Evolutionary conservation across 108 stramenopile species (phyloP).

Genomic region (Craspedostauros australis): DNA sequence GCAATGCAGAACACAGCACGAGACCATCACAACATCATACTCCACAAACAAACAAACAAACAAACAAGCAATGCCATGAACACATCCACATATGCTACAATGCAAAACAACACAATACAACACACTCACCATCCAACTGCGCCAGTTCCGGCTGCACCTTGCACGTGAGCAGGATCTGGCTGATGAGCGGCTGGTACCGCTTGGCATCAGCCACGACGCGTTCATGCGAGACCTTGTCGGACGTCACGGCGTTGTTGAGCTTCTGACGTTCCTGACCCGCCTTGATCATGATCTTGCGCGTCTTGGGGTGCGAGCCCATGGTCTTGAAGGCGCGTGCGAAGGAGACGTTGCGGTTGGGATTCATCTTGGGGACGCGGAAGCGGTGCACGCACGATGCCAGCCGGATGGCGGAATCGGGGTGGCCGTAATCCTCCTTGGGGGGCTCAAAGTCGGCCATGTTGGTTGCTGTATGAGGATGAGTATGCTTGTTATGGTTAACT

Average conservation of each 20-base stretch:
- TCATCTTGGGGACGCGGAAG: constrained; percentile 45
- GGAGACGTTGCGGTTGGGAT: constrained; percentile 38
- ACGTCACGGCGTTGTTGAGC: constrained; percentile 29
- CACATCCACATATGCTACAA: not conserved
- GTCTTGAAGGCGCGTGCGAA: constrained; percentile 64
- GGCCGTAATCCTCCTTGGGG: constrained; percentile 27
- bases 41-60: not conserved
- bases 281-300: constrained; percentile 30
- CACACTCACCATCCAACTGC: constrained; percentile 52
- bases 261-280: constrained; percentile 35
- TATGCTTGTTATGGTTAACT: not conserved
- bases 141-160: constrained; percentile 80
- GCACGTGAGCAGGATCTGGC: constrained; percentile 77
- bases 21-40: constrained; percentile 4
- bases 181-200: constrained; percentile 54
- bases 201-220: constrained; percentile 40
- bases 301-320: constrained; percentile 31
- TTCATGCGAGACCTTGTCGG: constrained; percentile 33
- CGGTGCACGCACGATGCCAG: constrained; percentile 78
- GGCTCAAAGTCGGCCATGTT: constrained; percentile 16
- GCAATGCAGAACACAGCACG: too few species aligned
- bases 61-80: not conserved
- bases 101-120: constrained; percentile 2
- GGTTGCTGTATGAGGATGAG: not conserved
- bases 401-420: constrained; percentile 76